A percentile compares a stretch with the other conserved stretches of the same genome.
These are phyloP conservation scores for Syzygium aqueum DNA, from an alignment of 345 rosid genomes.

Conservation along the genomic window DNA sequence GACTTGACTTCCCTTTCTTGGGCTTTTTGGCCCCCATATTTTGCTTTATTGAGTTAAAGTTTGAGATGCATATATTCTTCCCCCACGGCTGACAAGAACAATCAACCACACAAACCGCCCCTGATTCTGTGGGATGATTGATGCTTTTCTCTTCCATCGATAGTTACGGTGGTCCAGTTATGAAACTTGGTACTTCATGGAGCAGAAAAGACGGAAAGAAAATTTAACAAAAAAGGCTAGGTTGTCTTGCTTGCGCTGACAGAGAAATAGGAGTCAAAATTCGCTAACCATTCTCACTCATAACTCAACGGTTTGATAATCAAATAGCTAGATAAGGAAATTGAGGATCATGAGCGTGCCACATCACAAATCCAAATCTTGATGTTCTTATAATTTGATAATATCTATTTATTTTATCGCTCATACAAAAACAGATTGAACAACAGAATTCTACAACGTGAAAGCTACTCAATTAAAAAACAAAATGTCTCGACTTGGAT, in stretches of 20 bases:
- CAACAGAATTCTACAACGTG: neutral
- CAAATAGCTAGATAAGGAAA: neutral
- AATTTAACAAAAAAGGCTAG: neutral
- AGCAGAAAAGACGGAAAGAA: neutral
- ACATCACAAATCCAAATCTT: neutral
- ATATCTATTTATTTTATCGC: neutral
- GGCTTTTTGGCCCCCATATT: neutral
- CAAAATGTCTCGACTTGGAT: neutral
- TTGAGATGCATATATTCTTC: neutral
- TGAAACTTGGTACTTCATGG: neutral
- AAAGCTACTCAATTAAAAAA: neutral
- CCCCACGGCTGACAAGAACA: neutral
- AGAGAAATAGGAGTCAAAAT: neutral
- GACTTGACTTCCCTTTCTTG: neutral
- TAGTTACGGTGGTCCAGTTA: neutral
- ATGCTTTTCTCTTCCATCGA: neutral
- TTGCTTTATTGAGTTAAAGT: neutral
- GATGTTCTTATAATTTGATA: neutral
- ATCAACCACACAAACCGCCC: neutral
- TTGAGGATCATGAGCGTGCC: neutral
- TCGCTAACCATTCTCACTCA: neutral
- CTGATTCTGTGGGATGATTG: neutral
- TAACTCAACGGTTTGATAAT: neutral
- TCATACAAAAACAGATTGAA: neutral
- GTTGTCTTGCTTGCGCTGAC: neutral